phyloP scores from a whole-genome alignment of 2,329 filamentous ascomycete genomes.

The Trichophyton verrucosum region DNA sequence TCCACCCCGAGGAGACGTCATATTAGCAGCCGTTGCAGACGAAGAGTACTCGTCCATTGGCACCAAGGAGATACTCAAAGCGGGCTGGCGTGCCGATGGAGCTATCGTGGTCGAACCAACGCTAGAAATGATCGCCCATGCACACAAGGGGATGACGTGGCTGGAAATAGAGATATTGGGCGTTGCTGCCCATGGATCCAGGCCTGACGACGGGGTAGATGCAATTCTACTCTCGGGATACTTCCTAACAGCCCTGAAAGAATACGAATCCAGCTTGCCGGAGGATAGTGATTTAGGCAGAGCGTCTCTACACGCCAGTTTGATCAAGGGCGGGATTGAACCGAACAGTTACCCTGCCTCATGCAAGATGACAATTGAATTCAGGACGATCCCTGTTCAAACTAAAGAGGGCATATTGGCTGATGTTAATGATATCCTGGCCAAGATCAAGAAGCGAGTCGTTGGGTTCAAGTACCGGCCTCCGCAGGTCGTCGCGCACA shows the following conservation, averaged over 20 bases:
- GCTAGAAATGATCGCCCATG: conserved; percentile 28
- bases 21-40: conserved; percentile 43
- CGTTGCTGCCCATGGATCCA: conserved; percentile 26
- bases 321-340: conserved; percentile 42
- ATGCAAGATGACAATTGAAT: conserved; percentile 40
- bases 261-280: conserved; percentile 29
- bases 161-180: conserved; percentile 25
- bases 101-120: conserved; percentile 42
- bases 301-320: conserved; percentile 36
- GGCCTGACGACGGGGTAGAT: conserved; percentile 36
- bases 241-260: conserved; percentile 37
- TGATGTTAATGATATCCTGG: conserved; percentile 31
- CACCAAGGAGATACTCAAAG: conserved; percentile 38
- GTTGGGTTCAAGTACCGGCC: conserved; percentile 30
- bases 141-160: conserved; percentile 41
- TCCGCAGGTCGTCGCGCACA: conserved; percentile 31
- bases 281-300: conserved; percentile 26
- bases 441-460: conserved; percentile 22
- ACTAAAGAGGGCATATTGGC: conserved; percentile 25
- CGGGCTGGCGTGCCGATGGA: conserved; percentile 43
- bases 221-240: conserved; percentile 39
- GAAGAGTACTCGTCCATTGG: conserved; percentile 42
- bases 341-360: conserved; percentile 39
- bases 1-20: conserved; percentile 36
- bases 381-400: conserved; percentile 38